Conservation (phyloP, 139 green algal species). For the Chlamydomonas sp. region DNA sequence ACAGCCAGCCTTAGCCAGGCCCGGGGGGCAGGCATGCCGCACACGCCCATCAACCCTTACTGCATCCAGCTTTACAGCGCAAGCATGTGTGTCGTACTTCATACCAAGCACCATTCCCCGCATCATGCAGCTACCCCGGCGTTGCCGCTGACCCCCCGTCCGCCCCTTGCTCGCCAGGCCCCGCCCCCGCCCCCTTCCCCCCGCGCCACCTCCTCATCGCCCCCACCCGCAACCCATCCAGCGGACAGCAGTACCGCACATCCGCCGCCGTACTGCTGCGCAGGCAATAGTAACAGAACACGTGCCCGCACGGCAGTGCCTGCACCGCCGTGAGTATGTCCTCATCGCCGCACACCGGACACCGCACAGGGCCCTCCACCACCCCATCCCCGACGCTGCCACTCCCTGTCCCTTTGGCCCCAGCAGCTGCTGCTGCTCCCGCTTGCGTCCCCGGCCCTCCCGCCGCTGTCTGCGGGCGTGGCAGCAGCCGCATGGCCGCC, state of each 20-base stretch:
- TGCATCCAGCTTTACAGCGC: too few relatives aligned
- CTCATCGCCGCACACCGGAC: constrained; percentile 61
- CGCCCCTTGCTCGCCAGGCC: too few relatives aligned
- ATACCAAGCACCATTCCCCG: too few relatives aligned
- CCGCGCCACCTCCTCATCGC: constrained; percentile 4
- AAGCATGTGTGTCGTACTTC: too few relatives aligned
- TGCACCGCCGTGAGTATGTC: constrained; percentile 65
- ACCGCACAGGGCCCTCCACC: constrained; percentile 9
- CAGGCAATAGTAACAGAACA: constrained; percentile 95
- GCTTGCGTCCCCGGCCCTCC: background rate
- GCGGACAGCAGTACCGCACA: constrained; percentile 46
- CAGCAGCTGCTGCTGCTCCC: background rate
- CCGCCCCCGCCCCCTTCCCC: background rate
- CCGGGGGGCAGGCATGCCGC: too few relatives aligned
- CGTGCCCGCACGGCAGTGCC: constrained; percentile 86
- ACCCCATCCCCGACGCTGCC: background rate
- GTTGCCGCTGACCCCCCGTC: too few relatives aligned
- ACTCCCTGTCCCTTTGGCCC: background rate
- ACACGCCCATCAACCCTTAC: too few relatives aligned
- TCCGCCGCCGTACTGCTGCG: constrained; percentile 58
- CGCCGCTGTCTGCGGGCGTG: constrained; percentile 30
- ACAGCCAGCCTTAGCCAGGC: too few relatives aligned
- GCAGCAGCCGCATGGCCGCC: constrained; percentile 45
- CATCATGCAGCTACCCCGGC: too few relatives aligned
- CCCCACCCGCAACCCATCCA: constrained; percentile 50